Base-by-base conservation (phyloP, 345 rosid species). In the Triadica sebifera region DNA sequence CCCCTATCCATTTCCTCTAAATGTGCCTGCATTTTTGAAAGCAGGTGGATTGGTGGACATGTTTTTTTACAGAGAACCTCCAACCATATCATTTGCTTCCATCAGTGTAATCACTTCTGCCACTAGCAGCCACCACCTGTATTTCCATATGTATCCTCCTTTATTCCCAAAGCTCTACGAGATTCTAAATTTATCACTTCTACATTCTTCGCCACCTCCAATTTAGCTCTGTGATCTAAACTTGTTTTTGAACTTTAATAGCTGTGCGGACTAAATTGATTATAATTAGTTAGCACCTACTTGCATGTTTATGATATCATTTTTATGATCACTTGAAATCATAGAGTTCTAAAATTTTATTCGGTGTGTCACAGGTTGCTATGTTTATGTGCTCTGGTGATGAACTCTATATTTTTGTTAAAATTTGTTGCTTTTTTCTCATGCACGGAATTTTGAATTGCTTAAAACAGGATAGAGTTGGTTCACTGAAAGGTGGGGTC, bases 401-500 rank as follows among this genome's bases (percentile, higher is more conserved):
- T 13, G 58, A 16, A n/a, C 50, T 3, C 51, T 25, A 29, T 39
- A 22, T 65, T 41, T 59, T 16, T 12, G 4, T 8, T 43, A 41
- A 7, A n/a, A 24, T 10, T 56, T 16, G 16, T 41, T 5, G 22
- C 6, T 9, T 24, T 41, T 49, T n/a, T 47, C 29, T 69, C 8
- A 74, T 58, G 38, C 46, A 43, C 9, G 46, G 46, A 43, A 8
- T 5, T 43, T 43, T 59, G 67, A 46, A 37, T 63, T 47, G 52
- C 59, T 57, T 41, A 74, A 17, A 81, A 84, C 99, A 95, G 98
- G 98, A 93, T 76, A 89, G 97, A 81, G 91, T 95, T 70, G 98
- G 99, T 70, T 80, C 97, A 12, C 45, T 93, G 70, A 77, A 74
- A 74, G 98, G 96, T 41, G 98, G 98, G 45, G 69, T 93, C 4